These are phyloP conservation scores for Serpula lacrymans DNA, from an alignment of 768 basidiomycete species.

Conservation along the genomic window DNA sequence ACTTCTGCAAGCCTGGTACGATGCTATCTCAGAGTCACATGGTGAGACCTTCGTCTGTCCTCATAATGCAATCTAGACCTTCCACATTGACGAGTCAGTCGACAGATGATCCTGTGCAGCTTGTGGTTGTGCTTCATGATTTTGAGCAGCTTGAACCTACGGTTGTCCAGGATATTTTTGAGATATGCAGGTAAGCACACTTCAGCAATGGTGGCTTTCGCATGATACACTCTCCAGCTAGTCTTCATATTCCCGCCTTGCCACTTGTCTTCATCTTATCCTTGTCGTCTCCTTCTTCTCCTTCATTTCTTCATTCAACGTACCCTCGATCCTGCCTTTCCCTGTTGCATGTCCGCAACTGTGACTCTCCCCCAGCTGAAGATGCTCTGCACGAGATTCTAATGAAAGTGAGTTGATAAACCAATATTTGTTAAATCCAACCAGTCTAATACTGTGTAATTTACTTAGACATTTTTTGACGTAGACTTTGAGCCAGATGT, in stretches of 20 bases:
- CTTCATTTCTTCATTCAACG: constrained; percentile 55
- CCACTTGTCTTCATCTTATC: constrained; percentile 66
- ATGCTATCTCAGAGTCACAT: constrained; percentile 33
- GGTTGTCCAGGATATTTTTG: constrained; percentile 66
- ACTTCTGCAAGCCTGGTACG: constrained; percentile 59
- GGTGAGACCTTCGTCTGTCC: constrained; percentile 28
- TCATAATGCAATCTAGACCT: constrained; percentile 1
- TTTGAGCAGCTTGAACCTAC: constrained; percentile 68
- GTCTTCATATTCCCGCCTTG: constrained; percentile 48
- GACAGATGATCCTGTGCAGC: constrained; percentile 26
- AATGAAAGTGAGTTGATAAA: constrained; percentile 39
- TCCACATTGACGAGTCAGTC: constrained; percentile 1
- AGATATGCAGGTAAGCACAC: constrained; percentile 59
- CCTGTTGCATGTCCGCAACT: constrained; percentile 50
- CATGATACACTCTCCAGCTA: constrained; percentile 20
- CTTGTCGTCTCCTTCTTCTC: constrained; percentile 50
- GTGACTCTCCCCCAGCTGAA: constrained; percentile 46
- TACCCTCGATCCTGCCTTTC: constrained; percentile 61
- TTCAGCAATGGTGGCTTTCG: neutral
- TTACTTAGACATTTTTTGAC: constrained; percentile 61
- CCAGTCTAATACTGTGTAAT: constrained; percentile 12
- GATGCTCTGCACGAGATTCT: constrained; percentile 52
- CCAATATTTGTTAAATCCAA: neutral
- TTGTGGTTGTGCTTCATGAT: constrained; percentile 65
- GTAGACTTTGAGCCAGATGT: constrained; percentile 55